Conservation (phyloP, 2,329 filamentous ascomycete genomes). For the Trichoderma asperellum region DNA sequence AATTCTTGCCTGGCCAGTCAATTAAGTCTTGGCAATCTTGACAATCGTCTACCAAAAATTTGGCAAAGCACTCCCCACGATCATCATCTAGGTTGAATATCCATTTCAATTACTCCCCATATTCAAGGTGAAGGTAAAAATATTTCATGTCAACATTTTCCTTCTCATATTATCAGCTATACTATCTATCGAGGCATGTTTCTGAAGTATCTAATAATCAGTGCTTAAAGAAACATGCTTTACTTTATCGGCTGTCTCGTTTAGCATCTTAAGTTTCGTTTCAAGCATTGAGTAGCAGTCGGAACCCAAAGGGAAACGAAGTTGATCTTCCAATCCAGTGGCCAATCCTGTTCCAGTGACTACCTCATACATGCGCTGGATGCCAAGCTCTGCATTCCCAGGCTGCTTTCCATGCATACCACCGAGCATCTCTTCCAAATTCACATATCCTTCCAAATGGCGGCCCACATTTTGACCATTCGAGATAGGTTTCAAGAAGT, state of each 20-base stretch:
- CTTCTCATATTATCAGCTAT: neutral
- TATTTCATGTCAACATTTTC: too few relatives aligned
- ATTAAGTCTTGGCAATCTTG: too few relatives aligned
- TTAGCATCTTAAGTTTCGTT: neutral
- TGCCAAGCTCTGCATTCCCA: slow-evolving; percentile 2
- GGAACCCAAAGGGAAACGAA: slow-evolving; percentile 3
- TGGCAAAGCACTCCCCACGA: too few relatives aligned
- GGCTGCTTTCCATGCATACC: slow-evolving; percentile 6
- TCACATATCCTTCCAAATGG: slow-evolving; percentile 11
- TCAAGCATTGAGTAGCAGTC: slow-evolving; percentile 8
- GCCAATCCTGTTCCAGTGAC: slow-evolving; percentile 12
- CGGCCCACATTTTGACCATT: slow-evolving; percentile 1
- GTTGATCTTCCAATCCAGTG: slow-evolving; percentile 7
- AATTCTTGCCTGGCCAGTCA: too few relatives aligned
- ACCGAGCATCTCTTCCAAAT: slow-evolving; percentile 10
- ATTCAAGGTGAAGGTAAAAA: too few relatives aligned
- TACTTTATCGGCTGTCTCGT: slow-evolving; percentile 1
- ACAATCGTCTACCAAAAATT: too few relatives aligned
- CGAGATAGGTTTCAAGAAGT: slow-evolving; percentile 2
- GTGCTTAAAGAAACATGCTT: neutral
- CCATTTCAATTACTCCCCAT: too few relatives aligned
- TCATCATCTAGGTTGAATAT: too few relatives aligned
- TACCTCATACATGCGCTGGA: slow-evolving; percentile 11
- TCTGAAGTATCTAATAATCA: neutral
- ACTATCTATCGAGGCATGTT: neutral